Evolutionary conservation across 1,284 basidiomycete genomes (phyloP).

Genomic region (Trametes polyzona): DNA sequence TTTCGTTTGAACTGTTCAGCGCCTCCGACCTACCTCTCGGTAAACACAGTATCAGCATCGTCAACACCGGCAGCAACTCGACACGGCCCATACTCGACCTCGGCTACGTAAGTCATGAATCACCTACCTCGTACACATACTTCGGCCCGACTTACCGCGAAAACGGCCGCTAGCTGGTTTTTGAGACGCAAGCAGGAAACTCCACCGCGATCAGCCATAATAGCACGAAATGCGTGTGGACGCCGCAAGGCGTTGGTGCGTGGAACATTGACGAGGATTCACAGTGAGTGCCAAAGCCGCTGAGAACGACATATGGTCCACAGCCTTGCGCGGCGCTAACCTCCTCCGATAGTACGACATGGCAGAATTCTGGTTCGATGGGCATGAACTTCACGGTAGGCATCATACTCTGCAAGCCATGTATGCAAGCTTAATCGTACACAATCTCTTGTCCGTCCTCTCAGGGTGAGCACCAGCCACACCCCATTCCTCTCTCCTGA

Average conservation of each 20-base stretch:
- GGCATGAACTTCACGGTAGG: constrained; percentile 26
- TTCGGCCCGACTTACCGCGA: neutral
- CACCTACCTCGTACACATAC: neutral
- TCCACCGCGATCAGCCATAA: constrained; percentile 4
- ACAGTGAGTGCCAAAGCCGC: too few species aligned
- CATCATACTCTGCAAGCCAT: neutral
- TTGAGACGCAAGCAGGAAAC: constrained; percentile 9
- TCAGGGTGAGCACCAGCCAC: too few species aligned
- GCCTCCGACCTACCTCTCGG: constrained; percentile 1
- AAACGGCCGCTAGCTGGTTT: too few species aligned
- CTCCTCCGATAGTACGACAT: constrained; percentile 10
- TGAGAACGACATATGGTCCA: neutral
- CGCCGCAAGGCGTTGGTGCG: neutral
- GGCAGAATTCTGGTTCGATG: constrained; percentile 12
- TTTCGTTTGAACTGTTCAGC: constrained; percentile 22
- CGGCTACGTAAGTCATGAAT: constrained; percentile 16
- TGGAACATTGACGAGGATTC: constrained; percentile 7
- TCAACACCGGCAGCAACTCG: constrained; percentile 18
- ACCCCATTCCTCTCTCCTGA: neutral
- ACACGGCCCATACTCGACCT: constrained; percentile 19
- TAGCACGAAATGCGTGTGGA: constrained; percentile 17
- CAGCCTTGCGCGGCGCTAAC: neutral
- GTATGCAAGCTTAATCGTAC: too few species aligned
- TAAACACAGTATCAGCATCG: constrained; percentile 25
- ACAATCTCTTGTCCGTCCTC: too few species aligned